phyloP scores from a whole-genome alignment of 225 moss, liverwort and hornwort species.

The Anthoceros angustus region DNA sequence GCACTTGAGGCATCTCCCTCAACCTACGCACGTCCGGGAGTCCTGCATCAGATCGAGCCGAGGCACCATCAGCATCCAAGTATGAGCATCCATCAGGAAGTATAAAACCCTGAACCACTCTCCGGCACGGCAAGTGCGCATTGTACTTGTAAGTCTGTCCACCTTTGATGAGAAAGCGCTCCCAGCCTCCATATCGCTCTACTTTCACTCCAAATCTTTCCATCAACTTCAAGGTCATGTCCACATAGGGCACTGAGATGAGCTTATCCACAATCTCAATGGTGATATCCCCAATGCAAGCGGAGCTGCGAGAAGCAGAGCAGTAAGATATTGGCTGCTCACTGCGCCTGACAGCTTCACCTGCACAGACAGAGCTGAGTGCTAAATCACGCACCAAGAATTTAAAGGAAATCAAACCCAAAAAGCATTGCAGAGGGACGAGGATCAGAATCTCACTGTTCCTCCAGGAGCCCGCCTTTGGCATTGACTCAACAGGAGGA shows the following conservation, averaged over 20 bases:
- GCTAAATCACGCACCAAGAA: not conserved
- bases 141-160: constrained; percentile 79
- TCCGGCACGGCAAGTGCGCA: not conserved
- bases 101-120: constrained; percentile 2
- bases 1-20: constrained; percentile 99
- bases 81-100: not conserved
- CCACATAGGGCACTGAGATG: constrained; percentile 88
- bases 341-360: constrained; percentile 80
- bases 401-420: not conserved
- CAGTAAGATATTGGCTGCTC: constrained; percentile 93
- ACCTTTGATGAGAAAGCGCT: constrained; percentile 76
- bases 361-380: constrained; percentile 19
- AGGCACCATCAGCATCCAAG: not conserved
- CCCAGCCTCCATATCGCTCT: constrained; percentile 74
- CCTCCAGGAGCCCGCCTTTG: constrained; percentile 72
- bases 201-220: constrained; percentile 71
- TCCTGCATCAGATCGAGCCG: constrained; percentile 22
- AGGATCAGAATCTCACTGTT: constrained; percentile 30
- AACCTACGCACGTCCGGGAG: constrained; percentile 71
- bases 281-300: constrained; percentile 69
- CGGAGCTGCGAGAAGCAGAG: constrained; percentile 79
- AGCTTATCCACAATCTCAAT: constrained; percentile 84
- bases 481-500: constrained; percentile 81
- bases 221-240: constrained; percentile 93
- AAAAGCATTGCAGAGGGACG: not conserved